A percentile compares a stretch with the other conserved stretches of the same genome.
These are phyloP conservation scores for Madurella fahalii DNA, from an alignment of 2,329 filamentous ascomycete genomes.

Conservation along the genomic window DNA sequence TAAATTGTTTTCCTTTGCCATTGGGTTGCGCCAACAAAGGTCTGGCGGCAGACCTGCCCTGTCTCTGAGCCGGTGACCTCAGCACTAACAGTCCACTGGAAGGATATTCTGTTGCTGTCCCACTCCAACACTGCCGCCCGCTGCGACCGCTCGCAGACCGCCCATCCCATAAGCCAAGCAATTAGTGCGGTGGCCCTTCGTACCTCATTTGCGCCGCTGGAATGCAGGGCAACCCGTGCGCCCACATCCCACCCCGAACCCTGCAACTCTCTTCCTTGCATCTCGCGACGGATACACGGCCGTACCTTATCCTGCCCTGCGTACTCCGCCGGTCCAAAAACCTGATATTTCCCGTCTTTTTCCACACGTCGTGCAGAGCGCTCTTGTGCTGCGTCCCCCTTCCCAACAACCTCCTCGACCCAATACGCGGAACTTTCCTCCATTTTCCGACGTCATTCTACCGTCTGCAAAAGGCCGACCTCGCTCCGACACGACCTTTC, in stretches of 20 bases:
- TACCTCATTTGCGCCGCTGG: constrained; percentile 6
- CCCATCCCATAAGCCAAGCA: not conserved
- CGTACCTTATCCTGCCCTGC: constrained; percentile 12
- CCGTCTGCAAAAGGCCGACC: constrained; percentile 7
- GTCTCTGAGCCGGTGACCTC: constrained; percentile 13
- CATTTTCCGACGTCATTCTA: constrained; percentile 15
- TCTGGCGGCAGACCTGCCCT: not conserved
- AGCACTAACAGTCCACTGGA: constrained; percentile 11
- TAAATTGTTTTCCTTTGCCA: too few species aligned
- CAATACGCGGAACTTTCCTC: constrained; percentile 1
- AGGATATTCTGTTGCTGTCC: too few species aligned
- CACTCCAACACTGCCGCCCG: too few species aligned
- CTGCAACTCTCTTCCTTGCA: constrained; percentile 12
- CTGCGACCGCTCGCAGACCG: too few species aligned
- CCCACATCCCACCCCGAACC: constrained; percentile 11
- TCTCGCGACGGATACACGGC: constrained; percentile 5
- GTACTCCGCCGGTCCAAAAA: constrained; percentile 23
- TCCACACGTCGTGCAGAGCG: not conserved
- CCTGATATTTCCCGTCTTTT: constrained; percentile 26
- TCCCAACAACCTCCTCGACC: not conserved
- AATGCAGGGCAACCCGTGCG: constrained; percentile 1
- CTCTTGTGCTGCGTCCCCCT: constrained; percentile 4
- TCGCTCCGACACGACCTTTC: constrained; percentile 2
- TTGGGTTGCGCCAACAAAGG: too few species aligned
- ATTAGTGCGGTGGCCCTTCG: constrained; percentile 7